These are phyloP conservation scores for Cutaneotrichosporon sp. DNA, from an alignment of 1,284 basidiomycete species.

Conservation along the genomic window DNA sequence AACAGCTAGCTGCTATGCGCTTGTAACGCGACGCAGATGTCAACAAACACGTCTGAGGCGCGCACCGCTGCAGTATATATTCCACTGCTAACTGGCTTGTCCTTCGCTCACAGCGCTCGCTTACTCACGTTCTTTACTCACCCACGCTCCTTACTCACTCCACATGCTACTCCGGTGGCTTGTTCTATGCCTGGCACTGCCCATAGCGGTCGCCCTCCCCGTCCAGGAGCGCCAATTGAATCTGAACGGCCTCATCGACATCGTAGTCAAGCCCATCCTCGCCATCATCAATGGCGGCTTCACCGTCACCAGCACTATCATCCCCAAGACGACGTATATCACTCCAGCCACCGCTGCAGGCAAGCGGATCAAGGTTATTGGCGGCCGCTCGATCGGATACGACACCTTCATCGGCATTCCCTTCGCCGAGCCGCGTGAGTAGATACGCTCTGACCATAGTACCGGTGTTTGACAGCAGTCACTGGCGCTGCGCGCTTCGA, in stretches of 20 bases:
- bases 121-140: no score
- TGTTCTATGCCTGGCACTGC: background rate
- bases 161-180: background rate
- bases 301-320: background rate
- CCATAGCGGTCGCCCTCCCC: background rate
- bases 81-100: no score
- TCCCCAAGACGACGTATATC: background rate
- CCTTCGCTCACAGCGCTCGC: no score
- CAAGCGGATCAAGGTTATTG: background rate
- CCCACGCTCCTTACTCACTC: background rate
- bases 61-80: no score
- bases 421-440: constrained; percentile 12
- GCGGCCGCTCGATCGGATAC: background rate
- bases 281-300: background rate
- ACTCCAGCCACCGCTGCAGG: background rate
- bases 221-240: background rate
- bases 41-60: no score
- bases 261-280: background rate
- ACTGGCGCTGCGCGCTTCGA: constrained; percentile 45
- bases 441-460: no score
- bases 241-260: background rate
- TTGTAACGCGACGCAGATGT: no score
- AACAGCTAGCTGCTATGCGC: no score
- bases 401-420: constrained; percentile 12
- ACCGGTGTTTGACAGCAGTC: background rate